Evolutionary conservation across 2,329 filamentous ascomycete genomes (phyloP), one percentile per base, ranked within the genome.

Genomic region (Ophidiomyces ophidiicola): DNA sequence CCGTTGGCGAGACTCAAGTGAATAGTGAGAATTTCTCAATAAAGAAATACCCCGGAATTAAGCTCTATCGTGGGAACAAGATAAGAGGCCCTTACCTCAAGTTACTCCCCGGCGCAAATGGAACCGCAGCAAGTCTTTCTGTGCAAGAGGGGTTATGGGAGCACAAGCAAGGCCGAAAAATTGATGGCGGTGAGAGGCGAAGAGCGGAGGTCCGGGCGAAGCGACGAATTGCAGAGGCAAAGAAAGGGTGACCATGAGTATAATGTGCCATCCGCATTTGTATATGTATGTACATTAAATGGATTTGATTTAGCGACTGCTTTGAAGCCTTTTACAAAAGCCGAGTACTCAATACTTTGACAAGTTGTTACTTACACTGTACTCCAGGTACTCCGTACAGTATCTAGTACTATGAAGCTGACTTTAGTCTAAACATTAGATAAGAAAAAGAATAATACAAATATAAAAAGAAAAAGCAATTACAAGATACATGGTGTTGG

Each of bases 131-230:
- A 7, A 68, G 70, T 36, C 70, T 96, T 49, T 69, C 70, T 46
- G 71, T 83, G 15, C 76, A 78, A 41, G 87, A 94, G 59, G 86
- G 88, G 6, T 80, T 96, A 68, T 96, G 88, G 90, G 88, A 96
- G 67, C 71, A 86, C 53, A 79, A 73, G 57, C 73, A 79, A 53
- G 88, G 90, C 19, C 76, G 77, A 54, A 96, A 96, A 78, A 79
- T 98, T 49, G 87, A 96, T 62, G 90, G 90, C 55, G 90, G 90
- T 70, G 90, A 98, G 70, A 78, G 90, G 60, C 76, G 90, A 62
- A 78, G 74, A 59, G 82, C 81, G 11, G 80, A 93, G 66, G 78
- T 94, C 37, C 72, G 83, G 52, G 85, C 87, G 52, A 94, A 93
- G 78, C 80, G 77, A 65, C 74, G 80, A 48, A 77, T 82, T 36